Base-by-base conservation (phyloP, 106 monocot species). In the Ottelia alismoides region DNA sequence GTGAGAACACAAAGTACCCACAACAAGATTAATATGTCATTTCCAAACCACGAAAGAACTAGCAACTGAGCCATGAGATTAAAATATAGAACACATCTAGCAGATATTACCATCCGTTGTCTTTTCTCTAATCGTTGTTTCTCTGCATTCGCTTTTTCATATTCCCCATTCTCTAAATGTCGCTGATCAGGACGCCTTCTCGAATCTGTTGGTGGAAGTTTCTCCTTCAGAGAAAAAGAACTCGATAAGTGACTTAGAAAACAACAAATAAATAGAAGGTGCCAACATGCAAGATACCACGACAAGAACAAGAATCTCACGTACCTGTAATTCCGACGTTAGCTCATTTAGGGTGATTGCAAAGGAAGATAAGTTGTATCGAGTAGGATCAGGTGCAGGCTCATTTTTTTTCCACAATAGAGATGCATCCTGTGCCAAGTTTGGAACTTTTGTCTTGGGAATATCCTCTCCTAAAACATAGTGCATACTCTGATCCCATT, bases 161-260 rank as follows among this genome's bases (percentile, higher is more conserved):
- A 87, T 48, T 87, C 78, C 28, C 87, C 87, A 69, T 87, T 87
- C 63, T 87, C 87, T 28, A 88, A 60, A 48, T 71, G 65, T 17
- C 84, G 48, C 51, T 91, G 90, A 28, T 91, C 90, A 52, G 90
- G 90, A 30, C 90, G 66, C 19, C 81, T 70, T 28, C 90, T 74
- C 32, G 90, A 84, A 68, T 91, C 90, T 17, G 90, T 91, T 45
- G 84, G 84, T n/a, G 90, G 90, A 52, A 91, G 77, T 53, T 62
- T 84, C 52, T 78, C 84, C 84, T 84, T 66, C 30, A 72, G 65
- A 54, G 31, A 63, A 62, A 12, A 68, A 45, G 22, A 78, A 74
- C n/a, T n/a, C n/a, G n/a, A 71, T 3, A 57, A 20, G 67, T 35
- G 20, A 57, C 55, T 75, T 7, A 63, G 40, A 47, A 5, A 31